Base-by-base conservation (phyloP, 176 grass and related monocot species). In the Metroxylon sagu region DNA sequence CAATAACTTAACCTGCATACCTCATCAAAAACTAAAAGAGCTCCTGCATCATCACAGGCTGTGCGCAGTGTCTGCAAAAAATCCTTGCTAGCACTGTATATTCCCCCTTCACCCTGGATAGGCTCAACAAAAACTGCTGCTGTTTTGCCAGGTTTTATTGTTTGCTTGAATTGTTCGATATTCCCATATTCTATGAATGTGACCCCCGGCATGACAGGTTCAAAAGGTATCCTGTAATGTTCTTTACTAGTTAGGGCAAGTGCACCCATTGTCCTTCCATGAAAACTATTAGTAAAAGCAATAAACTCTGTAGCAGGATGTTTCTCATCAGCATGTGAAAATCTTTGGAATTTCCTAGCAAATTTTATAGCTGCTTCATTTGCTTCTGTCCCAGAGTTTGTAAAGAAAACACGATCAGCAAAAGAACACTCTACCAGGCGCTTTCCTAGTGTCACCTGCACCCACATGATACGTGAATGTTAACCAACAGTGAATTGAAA, bases 281-380 rank as follows among this genome's bases (percentile, higher is more conserved):
- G 92, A 70, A 97, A 97, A 66, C 92, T 66, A 56, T 90, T 87
- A 28, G 53, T 50, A 72, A 97, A 97, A 6, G 87, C 66, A 26
- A 90, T 21, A 66, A 97, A 90, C 19, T 90, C 21, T 0, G 21
- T 23, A 23, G 21, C 21, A 23, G 76, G 71, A 16, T 72, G 63
- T 0, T 71, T 54, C 15, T 65, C 55, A 25, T 72, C 8, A 0
- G 75, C 65, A 29, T 48, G 69, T 31, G 76, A 67, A 18, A 39
- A 71, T 30, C 75, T 68, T 65, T 97, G 92, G 65, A 80, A 97
- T 74, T 97, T 97, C 25, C 87, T 65, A 21, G 92, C 19, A 75
- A 97, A 97, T 53, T 97, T 97, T 75, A 97, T 97, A 18, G 92
- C 92, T n/a, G 84, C 92, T 72, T 97, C 92, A 52, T 97, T 97